Conservation (phyloP, 2,329 filamentous ascomycete species). For the Monilinia laxa region DNA sequence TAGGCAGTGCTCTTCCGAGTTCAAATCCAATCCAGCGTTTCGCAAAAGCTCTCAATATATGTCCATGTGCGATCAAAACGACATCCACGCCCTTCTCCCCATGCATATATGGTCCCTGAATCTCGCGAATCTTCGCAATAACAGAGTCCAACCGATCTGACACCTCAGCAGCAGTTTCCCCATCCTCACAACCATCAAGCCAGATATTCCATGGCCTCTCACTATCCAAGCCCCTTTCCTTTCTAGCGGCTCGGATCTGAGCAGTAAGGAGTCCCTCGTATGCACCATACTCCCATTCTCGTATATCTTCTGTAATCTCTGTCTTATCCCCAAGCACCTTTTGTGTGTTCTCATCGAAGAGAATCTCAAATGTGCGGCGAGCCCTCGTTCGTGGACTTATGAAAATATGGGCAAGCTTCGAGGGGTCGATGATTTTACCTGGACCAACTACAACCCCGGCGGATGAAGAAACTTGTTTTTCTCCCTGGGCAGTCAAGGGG, state of each 20-base stretch:
- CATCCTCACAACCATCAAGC: slow-evolving; percentile 51
- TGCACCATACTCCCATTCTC: slow-evolving; percentile 52
- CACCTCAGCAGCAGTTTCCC: slow-evolving; percentile 51
- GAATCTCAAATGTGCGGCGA: slow-evolving; percentile 47
- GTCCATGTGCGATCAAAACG: slow-evolving; percentile 48
- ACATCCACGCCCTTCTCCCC: slow-evolving; percentile 49
- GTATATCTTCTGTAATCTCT: slow-evolving; percentile 46
- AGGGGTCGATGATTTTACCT: slow-evolving; percentile 50
- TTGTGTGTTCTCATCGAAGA: slow-evolving; percentile 42
- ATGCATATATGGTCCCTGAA: slow-evolving; percentile 48
- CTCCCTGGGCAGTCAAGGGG: slow-evolving; percentile 43
- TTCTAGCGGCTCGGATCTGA: slow-evolving; percentile 45
- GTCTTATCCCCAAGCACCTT: slow-evolving; percentile 31
- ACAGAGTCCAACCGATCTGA: slow-evolving; percentile 49
- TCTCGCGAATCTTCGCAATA: slow-evolving; percentile 50
- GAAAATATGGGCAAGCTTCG: slow-evolving; percentile 46
- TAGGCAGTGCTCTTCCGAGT: slow-evolving; percentile 38
- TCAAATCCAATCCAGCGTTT: slow-evolving; percentile 54
- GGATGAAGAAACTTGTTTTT: slow-evolving; percentile 46
- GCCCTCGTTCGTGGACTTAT: slow-evolving; percentile 50
- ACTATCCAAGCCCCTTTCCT: slow-evolving; percentile 46
- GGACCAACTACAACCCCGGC: slow-evolving; percentile 46
- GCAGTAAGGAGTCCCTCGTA: slow-evolving; percentile 50
- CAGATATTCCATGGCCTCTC: slow-evolving; percentile 53
- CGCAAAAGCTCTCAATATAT: slow-evolving; percentile 55